Percentiles rank a stretch among this genome's conserved stretches.
Conservation (phyloP, 2,329 filamentous ascomycete genomes). For the Nothopassalora personata region DNA sequence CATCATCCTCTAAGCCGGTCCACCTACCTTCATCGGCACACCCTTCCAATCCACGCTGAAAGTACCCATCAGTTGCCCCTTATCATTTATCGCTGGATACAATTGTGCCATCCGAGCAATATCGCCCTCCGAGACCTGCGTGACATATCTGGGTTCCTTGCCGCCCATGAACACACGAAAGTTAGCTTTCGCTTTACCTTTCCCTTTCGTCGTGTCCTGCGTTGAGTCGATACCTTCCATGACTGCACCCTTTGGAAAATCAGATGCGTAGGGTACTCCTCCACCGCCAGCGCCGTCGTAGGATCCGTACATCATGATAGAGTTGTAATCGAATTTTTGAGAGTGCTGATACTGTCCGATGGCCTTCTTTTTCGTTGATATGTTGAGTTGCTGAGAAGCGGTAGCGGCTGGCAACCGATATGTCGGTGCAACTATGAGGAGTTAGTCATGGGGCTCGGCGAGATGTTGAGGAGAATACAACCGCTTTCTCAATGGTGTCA, state of each 20-base stretch:
- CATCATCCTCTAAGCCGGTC: not conserved
- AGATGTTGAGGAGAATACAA: not conserved
- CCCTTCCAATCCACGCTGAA: not conserved
- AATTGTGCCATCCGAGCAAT: not conserved
- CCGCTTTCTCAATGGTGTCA: constrained; percentile 1
- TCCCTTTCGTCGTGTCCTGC: not conserved
- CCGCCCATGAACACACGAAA: not conserved
- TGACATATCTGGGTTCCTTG: not conserved
- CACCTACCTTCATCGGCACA: not conserved
- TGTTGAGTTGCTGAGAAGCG: not conserved
- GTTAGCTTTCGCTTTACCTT: not conserved
- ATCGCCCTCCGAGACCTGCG: not conserved
- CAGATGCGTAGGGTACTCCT: not conserved
- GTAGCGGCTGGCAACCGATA: not conserved
- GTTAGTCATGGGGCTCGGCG: not conserved
- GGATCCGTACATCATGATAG: constrained; percentile 3
- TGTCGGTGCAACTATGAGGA: not conserved
- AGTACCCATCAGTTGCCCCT: not conserved
- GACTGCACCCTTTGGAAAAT: not conserved
- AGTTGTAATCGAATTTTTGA: constrained; percentile 3
- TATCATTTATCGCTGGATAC: not conserved
- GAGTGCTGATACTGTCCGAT: not conserved
- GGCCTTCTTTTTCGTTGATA: not conserved
- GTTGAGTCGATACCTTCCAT: not conserved
- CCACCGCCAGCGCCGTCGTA: not conserved